These are phyloP conservation scores for Trypanosoma theileri DNA, from an alignment of 208 protist species.

Conservation along the genomic window DNA sequence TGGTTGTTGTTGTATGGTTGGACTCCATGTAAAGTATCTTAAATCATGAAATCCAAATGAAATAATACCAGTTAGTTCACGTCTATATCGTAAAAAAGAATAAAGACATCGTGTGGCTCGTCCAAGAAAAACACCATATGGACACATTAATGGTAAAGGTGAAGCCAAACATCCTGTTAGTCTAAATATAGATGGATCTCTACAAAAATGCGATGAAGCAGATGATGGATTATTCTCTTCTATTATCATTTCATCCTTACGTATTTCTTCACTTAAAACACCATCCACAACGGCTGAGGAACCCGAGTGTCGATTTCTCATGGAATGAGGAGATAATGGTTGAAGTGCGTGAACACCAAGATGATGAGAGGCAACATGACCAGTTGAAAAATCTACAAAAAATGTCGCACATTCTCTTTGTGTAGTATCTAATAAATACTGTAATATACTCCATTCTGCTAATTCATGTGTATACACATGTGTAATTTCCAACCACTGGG, in stretches of 20 bases:
- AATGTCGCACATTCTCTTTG: conserved; percentile 57
- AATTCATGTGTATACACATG: conserved; percentile 67
- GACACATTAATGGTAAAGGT: conserved; percentile 53
- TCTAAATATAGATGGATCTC: conserved; percentile 69
- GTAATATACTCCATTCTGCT: conserved; percentile 79
- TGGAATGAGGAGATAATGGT: conserved; percentile 6
- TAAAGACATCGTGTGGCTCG: conserved; percentile 51
- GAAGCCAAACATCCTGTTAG: conserved; percentile 56
- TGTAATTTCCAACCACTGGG: conserved; percentile 57
- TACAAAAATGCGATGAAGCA: conserved; percentile 57
- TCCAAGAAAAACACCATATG: conserved; percentile 61
- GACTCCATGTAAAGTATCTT: conserved; percentile 27
- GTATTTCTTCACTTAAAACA: not conserved
- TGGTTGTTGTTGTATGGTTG: not conserved
- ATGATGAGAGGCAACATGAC: conserved; percentile 69
- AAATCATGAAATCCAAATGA: conserved; percentile 67
- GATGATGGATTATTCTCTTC: conserved; percentile 18
- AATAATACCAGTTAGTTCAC: conserved; percentile 65
- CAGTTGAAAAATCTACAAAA: conserved; percentile 66
- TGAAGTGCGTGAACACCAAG: conserved; percentile 70
- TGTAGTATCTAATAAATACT: conserved; percentile 73
- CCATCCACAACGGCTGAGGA: not conserved
- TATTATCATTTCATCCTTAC: not conserved
- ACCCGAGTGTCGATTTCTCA: not conserved
- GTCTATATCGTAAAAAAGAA: conserved; percentile 54